These are phyloP conservation scores for Medicago ruthenica DNA, from an alignment of 306 rosid species.

Conservation along the genomic window DNA sequence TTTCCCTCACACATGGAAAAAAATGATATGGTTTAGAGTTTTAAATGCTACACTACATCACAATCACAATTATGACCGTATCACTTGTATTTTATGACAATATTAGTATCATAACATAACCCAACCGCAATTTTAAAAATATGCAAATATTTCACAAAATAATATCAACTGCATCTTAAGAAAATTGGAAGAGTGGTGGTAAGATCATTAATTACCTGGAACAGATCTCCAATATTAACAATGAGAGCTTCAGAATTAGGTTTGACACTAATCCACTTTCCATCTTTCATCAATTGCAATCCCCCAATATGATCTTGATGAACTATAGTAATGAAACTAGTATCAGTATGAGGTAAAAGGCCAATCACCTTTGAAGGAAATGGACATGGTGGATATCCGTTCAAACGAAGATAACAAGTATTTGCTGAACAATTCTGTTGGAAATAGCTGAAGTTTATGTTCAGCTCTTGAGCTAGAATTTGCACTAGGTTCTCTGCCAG, in stretches of 20 bases:
- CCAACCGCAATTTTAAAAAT: too few relatives aligned
- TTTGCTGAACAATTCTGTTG: slow-evolving; percentile 56
- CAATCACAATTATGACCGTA: too few relatives aligned
- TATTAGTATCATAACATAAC: too few relatives aligned
- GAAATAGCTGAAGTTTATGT: slow-evolving; percentile 53
- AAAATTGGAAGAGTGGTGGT: too few relatives aligned
- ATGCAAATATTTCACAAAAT: too few relatives aligned
- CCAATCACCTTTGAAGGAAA: slow-evolving; percentile 60
- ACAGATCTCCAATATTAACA: slow-evolving; percentile 76
- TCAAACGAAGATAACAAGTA: slow-evolving; percentile 58
- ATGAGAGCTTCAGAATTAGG: slow-evolving; percentile 61
- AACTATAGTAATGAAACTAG: slow-evolving; percentile 58
- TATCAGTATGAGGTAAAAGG: slow-evolving; percentile 67
- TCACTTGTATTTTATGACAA: too few relatives aligned
- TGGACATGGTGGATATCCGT: slow-evolving; percentile 77
- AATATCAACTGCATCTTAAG: too few relatives aligned
- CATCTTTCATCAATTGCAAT: slow-evolving; percentile 57
- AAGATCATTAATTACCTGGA: slow-evolving; percentile 64
- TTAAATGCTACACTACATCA: too few relatives aligned
- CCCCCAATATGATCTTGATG: slow-evolving; percentile 56
- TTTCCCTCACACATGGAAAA: too few relatives aligned
- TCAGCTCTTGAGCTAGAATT: slow-evolving; percentile 60
- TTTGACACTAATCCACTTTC: slow-evolving; percentile 54
- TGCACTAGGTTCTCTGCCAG: slow-evolving; percentile 60
- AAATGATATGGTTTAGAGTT: too few relatives aligned